Base-by-base conservation (phyloP, 352 stramenopile species). In the Pythium rishiriense region DNA sequence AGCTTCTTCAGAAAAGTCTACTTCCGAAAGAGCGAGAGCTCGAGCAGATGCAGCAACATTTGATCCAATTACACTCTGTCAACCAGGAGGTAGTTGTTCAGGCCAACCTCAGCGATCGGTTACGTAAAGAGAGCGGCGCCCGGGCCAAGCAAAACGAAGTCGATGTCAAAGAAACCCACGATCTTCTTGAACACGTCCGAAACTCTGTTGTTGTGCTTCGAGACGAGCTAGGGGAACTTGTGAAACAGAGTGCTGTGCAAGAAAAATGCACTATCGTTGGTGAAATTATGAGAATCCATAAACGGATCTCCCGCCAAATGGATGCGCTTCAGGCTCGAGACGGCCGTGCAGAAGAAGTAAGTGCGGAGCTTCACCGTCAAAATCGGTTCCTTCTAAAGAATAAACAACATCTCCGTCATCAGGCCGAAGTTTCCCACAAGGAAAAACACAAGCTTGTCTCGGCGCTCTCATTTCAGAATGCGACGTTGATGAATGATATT, bases 391-490 rank as follows among this genome's bases (percentile, higher is more conserved):
- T 92, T 21, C 59, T 91, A 17, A 83, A 88, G 54, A 85, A 88
- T 51, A 89, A 90, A 49, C 78, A 90, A 31, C 79, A 90, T n/a
- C 43, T 91, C 35, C 78, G 81, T 12, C 66, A 75, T 1, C 83
- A 91, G 45, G 75, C 90, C 28, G 81, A 91, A n/a, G 66, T 79
- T 28, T 70, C 73, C 1, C 74, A 73, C 49, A 76, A 80, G 49
- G 83, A 92, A 33, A 87, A 88, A 33, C 79, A 86, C 67, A 90
- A 94, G 59, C 72, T 94, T 12, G 78, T 77, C 31, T 73, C 85
- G 3, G 81, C 82, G 4, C 53, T 94, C 24, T 90, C 83, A 12
- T 89, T 73, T 21, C 83, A 94, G 43, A 94, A 94, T 42, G 49
- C 78, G 0, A 75, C 81, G 21, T 65, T 94, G 6, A 76, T 94